phyloP scores from a whole-genome alignment of 164 flowering plant genomes.

The Tinospora cordifolia region DNA sequence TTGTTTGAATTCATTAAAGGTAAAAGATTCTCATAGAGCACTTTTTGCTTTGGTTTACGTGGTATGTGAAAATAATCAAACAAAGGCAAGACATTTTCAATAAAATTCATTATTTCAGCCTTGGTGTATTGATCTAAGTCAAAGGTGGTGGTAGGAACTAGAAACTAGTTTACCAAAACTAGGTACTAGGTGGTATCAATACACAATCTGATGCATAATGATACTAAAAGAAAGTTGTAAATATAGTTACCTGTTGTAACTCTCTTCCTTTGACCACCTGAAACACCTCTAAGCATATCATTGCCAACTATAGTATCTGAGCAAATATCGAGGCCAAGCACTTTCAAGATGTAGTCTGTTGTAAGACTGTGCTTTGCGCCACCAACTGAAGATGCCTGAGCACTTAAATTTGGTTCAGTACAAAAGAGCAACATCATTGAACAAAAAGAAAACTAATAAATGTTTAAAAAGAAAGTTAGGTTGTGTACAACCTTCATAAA shows the following conservation, averaged over 20 bases:
- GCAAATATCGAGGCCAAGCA: constrained; percentile 86
- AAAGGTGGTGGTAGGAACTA: too few relatives aligned
- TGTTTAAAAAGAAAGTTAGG: background rate
- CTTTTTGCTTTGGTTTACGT: too few relatives aligned
- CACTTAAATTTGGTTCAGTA: constrained; percentile 5
- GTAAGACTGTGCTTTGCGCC: constrained; percentile 59
- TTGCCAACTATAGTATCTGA: constrained; percentile 75
- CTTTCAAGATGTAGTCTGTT: constrained; percentile 78
- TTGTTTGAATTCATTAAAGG: too few relatives aligned
- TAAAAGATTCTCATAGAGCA: too few relatives aligned
- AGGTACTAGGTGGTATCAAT: too few relatives aligned
- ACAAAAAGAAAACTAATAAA: background rate
- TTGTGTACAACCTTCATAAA: constrained; percentile 67
- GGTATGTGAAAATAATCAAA: too few relatives aligned
- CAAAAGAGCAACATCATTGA: background rate
- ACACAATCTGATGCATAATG: too few relatives aligned
- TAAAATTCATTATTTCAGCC: too few relatives aligned
- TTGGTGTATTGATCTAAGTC: too few relatives aligned
- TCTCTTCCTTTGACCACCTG: constrained; percentile 89
- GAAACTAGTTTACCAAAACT: too few relatives aligned
- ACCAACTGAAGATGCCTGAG: constrained; percentile 67
- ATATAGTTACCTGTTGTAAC: constrained; percentile 65
- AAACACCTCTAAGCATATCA: constrained; percentile 88
- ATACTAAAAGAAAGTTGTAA: background rate
- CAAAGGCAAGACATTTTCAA: too few relatives aligned